phyloP scores from a whole-genome alignment of 768 basidiomycete genomes.

The Termitomyces sp. region DNA sequence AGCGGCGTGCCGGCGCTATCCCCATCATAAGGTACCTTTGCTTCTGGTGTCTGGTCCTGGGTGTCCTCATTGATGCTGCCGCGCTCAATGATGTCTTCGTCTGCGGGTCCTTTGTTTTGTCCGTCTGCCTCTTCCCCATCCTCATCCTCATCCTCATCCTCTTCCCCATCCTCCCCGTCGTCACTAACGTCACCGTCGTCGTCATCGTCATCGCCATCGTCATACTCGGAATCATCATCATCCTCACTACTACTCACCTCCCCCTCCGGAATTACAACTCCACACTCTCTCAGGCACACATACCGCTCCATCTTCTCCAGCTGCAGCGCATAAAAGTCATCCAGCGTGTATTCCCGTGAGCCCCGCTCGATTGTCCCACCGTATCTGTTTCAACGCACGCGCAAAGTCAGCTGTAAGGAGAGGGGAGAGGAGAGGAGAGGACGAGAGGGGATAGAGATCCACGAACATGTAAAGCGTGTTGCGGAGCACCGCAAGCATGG shows the following conservation, averaged over 20 bases:
- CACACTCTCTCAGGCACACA: neutral
- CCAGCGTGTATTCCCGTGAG: neutral
- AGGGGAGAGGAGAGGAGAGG: too few relatives aligned
- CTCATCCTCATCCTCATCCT: conserved; percentile 15
- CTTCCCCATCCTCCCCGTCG: conserved; percentile 35
- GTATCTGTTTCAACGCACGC: neutral
- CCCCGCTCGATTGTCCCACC: neutral
- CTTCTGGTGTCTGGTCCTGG: neutral
- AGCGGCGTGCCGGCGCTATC: neutral
- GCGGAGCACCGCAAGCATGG: neutral
- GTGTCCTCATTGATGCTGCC: neutral
- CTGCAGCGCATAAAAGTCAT: neutral
- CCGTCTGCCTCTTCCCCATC: neutral
- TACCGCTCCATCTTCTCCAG: conserved; percentile 14
- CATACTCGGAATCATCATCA: conserved; percentile 16
- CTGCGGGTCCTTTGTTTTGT: neutral
- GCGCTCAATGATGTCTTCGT: neutral
- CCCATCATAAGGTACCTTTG: neutral
- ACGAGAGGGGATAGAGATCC: neutral
- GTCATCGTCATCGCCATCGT: conserved; percentile 35
- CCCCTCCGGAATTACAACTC: neutral
- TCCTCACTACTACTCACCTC: neutral
- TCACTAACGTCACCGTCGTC: neutral
- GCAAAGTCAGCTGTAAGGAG: too few relatives aligned
- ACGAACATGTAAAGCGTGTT: neutral